Evolutionary conservation across 2,329 filamentous ascomycete genomes (phyloP).

Genomic region (Colletotrichum orchidophilum): DNA sequence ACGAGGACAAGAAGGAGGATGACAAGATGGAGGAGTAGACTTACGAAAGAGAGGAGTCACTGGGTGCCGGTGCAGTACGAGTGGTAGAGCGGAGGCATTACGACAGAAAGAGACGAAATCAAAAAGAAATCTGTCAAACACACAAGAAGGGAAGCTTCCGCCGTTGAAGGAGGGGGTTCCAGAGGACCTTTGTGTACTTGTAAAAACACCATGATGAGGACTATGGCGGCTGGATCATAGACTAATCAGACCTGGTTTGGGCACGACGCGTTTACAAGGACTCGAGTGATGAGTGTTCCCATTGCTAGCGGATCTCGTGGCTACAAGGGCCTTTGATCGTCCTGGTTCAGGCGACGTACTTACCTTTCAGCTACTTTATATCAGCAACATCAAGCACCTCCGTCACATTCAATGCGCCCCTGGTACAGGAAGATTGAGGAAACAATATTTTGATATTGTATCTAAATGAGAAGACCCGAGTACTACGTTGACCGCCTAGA

Average conservation of each 20-base stretch:
- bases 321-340: too few relatives aligned
- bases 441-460: too few relatives aligned
- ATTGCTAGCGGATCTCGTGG: not conserved
- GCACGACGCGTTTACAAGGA: not conserved
- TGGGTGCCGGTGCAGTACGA: not conserved
- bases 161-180: not conserved
- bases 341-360: not conserved
- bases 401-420: not conserved
- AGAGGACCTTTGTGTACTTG: constrained; percentile 29
- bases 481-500: too few relatives aligned
- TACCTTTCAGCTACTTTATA: not conserved
- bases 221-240: constrained; percentile 36
- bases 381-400: not conserved
- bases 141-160: not conserved
- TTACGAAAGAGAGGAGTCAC: not conserved
- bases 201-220: constrained; percentile 35
- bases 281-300: not conserved
- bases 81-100: constrained; percentile 2
- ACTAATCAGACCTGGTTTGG: constrained; percentile 32
- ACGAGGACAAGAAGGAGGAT: constrained; percentile 64
- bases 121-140: constrained; percentile 22
- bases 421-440: not conserved
- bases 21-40: constrained; percentile 92
- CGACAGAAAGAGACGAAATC: constrained; percentile 12
- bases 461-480: too few relatives aligned